Conservation (phyloP, 139 green algal genomes). For the Bryopsis sp. region DNA sequence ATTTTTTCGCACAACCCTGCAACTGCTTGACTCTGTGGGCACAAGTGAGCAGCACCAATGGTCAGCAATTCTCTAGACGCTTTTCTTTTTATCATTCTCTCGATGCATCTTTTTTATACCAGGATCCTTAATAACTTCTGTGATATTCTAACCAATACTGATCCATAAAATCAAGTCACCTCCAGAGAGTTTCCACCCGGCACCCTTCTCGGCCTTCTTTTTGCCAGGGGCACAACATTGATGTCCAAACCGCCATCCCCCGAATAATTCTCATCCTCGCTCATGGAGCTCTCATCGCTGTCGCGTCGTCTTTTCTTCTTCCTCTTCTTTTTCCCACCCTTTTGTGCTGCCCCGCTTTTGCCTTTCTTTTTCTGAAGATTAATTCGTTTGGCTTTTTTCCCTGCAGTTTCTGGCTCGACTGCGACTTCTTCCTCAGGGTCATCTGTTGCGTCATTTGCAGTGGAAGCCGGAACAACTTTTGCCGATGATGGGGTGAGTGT, state of each 20-base stretch:
- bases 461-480: neutral
- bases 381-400: neutral
- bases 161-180: conserved; percentile 15
- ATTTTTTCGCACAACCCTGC: conserved; percentile 28
- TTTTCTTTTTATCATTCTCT: too few relatives aligned
- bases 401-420: neutral
- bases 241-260: too few relatives aligned
- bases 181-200: conserved; percentile 24
- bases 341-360: neutral
- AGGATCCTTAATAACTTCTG: too few relatives aligned
- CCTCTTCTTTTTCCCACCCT: neutral
- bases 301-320: neutral
- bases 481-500: neutral
- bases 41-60: neutral
- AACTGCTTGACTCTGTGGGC: conserved; percentile 16
- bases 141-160: neutral
- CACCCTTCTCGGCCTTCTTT: conserved; percentile 17
- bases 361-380: neutral
- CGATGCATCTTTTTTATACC: too few relatives aligned
- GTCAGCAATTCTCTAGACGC: neutral
- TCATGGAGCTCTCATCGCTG: too few relatives aligned
- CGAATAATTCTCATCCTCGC: too few relatives aligned
- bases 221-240: neutral
- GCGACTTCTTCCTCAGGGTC: neutral
- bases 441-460: neutral